These are phyloP conservation scores for Erodium maritimum DNA, from an alignment of 345 rosid genomes.

Conservation along the genomic window DNA sequence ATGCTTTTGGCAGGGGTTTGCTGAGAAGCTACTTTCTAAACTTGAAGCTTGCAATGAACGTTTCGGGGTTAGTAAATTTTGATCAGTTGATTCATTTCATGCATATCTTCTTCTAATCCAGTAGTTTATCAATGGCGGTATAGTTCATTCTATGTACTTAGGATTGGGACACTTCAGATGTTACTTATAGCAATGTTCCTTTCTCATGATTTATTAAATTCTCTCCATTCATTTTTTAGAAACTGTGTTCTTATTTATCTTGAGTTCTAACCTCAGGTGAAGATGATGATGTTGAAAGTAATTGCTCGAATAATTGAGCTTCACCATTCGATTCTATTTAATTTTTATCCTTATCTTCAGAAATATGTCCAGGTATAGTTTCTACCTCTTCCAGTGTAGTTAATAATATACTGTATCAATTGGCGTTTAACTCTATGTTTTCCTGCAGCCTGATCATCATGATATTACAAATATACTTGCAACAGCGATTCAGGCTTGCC, in stretches of 20 bases:
- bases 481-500: slow-evolving; percentile 93
- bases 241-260: not conserved
- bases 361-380: slow-evolving; percentile 65
- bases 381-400: slow-evolving; percentile 6
- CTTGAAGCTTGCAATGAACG: slow-evolving; percentile 85
- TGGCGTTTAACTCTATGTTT: not conserved
- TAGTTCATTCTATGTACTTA: no score
- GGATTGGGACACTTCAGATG: no score
- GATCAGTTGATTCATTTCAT: no score
- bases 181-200: no score
- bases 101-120: no score
- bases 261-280: slow-evolving; percentile 37
- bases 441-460: slow-evolving; percentile 79
- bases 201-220: no score
- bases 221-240: not conserved
- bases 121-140: no score
- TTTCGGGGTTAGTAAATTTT: slow-evolving; percentile 46
- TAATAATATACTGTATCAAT: not conserved
- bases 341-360: slow-evolving; percentile 69
- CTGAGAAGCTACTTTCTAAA: slow-evolving; percentile 73
- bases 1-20: slow-evolving; percentile 51
- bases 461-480: slow-evolving; percentile 88
- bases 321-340: slow-evolving; percentile 64
- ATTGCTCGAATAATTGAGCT: slow-evolving; percentile 86
- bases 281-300: slow-evolving; percentile 87